These are phyloP conservation scores for Aspergillus sp. DNA, from an alignment of 2,329 filamentous ascomycete species.

Conservation along the genomic window DNA sequence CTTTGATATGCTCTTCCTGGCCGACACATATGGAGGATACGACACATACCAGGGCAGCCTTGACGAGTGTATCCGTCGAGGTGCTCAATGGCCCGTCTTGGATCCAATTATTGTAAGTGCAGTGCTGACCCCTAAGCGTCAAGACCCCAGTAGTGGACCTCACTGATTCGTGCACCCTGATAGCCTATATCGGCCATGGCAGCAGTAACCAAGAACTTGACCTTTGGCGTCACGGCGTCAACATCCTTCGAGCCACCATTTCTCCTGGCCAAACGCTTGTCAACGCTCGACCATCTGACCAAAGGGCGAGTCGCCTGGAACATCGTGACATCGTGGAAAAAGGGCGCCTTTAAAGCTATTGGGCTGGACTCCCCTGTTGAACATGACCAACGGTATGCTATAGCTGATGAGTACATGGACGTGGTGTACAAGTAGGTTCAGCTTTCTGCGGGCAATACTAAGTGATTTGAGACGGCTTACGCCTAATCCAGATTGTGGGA, in stretches of 20 bases:
- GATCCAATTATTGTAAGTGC: slow-evolving; percentile 59
- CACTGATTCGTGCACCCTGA: background rate
- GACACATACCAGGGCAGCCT: slow-evolving; percentile 62
- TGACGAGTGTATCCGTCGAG: slow-evolving; percentile 61
- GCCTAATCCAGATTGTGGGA: slow-evolving; percentile 49
- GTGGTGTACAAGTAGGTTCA: slow-evolving; percentile 58
- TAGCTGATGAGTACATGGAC: slow-evolving; percentile 62
- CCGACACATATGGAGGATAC: slow-evolving; percentile 65
- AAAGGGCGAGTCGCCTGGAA: slow-evolving; percentile 65
- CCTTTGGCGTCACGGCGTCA: slow-evolving; percentile 63
- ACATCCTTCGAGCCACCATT: slow-evolving; percentile 65
- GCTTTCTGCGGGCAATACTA: background rate
- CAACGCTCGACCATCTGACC: slow-evolving; percentile 62
- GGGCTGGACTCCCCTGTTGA: slow-evolving; percentile 58
- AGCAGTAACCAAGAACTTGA: slow-evolving; percentile 63
- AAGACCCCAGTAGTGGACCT: too few species aligned
- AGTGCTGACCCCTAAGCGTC: too few species aligned
- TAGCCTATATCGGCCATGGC: slow-evolving; percentile 66
- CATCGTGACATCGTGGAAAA: slow-evolving; percentile 65
- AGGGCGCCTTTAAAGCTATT: slow-evolving; percentile 63
- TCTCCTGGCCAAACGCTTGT: slow-evolving; percentile 61
- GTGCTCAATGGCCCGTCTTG: slow-evolving; percentile 65
- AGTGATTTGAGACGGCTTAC: background rate
- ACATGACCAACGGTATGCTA: slow-evolving; percentile 61
- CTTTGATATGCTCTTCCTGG: slow-evolving; percentile 65